Conservation (phyloP, 305 asterid genomes). For the Fraxinus ornus region DNA sequence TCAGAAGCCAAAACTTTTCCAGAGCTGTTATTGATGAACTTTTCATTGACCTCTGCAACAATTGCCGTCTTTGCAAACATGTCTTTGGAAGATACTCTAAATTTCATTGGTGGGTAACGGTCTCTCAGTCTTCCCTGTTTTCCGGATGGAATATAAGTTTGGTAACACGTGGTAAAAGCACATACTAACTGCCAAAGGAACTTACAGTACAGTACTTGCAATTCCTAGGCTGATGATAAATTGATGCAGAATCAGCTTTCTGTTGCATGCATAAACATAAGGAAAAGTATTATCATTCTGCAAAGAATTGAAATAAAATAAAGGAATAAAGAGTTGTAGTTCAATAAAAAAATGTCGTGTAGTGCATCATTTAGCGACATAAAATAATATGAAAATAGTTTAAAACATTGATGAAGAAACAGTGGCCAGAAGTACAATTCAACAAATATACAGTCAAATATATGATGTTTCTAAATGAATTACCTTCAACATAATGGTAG, state of each 20-base stretch:
- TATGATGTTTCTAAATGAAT: not conserved
- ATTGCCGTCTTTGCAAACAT: slow-evolving; percentile 69
- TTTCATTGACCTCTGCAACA: slow-evolving; percentile 60
- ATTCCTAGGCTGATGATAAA: slow-evolving; percentile 25
- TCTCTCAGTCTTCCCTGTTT: slow-evolving; percentile 59
- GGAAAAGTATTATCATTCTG: slow-evolving; percentile 26
- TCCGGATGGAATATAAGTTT: slow-evolving; percentile 32
- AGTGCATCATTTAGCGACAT: not conserved
- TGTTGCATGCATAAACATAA: slow-evolving; percentile 44
- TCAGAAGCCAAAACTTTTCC: slow-evolving; percentile 51
- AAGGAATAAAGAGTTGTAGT: slow-evolving; percentile 5
- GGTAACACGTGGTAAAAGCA: slow-evolving; percentile 27
- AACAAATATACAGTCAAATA: slow-evolving; percentile 2
- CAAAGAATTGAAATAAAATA: slow-evolving; percentile 17
- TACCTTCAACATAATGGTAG: slow-evolving; percentile 1
- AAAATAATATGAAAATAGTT: not conserved
- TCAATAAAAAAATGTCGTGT: not conserved
- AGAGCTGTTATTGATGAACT: slow-evolving; percentile 22
- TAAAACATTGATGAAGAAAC: not conserved
- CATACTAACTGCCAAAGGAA: slow-evolving; percentile 28
- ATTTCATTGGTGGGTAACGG: slow-evolving; percentile 69
- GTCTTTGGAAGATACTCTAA: slow-evolving; percentile 74
- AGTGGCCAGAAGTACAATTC: not conserved
- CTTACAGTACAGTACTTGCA: slow-evolving; percentile 93
- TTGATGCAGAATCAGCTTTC: slow-evolving; percentile 43